These are phyloP conservation scores for Sinapis alba DNA, from an alignment of 441 rosid species.

Conservation along the genomic window DNA sequence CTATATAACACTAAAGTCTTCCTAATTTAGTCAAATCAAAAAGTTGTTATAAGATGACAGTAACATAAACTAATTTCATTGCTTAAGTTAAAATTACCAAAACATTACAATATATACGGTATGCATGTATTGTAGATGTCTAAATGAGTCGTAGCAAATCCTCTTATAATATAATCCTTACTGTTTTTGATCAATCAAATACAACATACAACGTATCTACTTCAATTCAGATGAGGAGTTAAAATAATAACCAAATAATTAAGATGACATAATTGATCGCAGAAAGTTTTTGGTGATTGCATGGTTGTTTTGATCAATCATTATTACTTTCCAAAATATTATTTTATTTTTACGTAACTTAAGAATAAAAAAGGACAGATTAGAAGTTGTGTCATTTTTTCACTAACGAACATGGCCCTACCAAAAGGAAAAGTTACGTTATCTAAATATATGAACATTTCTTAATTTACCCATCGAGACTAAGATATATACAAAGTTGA, in stretches of 20 bases:
- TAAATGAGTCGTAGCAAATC: background rate
- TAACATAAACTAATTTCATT: conserved; percentile 5
- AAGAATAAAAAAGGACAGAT: background rate
- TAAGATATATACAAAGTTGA: background rate
- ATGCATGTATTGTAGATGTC: background rate
- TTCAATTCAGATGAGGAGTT: conserved; percentile 12
- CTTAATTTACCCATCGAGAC: background rate
- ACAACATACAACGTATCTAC: background rate
- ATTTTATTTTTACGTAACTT: conserved; percentile 12
- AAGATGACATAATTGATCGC: conserved; percentile 1
- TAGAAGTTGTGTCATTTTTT: conserved; percentile 17
- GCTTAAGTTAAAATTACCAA: background rate
- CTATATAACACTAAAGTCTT: background rate
- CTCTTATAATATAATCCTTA: background rate
- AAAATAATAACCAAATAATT: conserved; percentile 11
- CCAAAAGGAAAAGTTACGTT: background rate
- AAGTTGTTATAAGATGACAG: background rate
- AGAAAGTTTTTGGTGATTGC: background rate
- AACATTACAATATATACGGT: background rate
- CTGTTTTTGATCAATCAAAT: background rate
- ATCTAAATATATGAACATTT: background rate
- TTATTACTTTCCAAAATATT: conserved; percentile 17
- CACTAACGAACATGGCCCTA: conserved; percentile 25
- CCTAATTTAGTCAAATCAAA: background rate
- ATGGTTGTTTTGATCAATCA: conserved; percentile 20